Percentiles rank a stretch among this genome's conserved stretches.
Conservation (phyloP, 495 filamentous ascomycete genomes). For the Penicillium cosmopolitanum region DNA sequence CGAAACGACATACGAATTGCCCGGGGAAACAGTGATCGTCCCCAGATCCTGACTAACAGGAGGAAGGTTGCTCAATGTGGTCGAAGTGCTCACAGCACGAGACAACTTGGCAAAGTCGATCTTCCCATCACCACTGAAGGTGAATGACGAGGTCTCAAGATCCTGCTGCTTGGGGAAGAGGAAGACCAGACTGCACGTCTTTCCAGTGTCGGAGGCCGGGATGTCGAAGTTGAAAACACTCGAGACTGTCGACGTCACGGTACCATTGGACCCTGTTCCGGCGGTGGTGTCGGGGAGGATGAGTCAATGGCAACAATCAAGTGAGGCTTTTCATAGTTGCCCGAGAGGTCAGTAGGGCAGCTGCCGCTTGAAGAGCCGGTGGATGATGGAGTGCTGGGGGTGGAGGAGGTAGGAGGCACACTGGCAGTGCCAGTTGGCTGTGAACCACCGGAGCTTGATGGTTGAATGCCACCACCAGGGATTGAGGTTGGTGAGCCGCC, state of each 20-base stretch:
- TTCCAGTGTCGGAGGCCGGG: slow-evolving; percentile 51
- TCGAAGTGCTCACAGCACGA: slow-evolving; percentile 40
- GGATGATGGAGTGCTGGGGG: slow-evolving; percentile 18
- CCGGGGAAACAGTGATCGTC: slow-evolving; percentile 52
- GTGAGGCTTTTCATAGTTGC: slow-evolving; percentile 63
- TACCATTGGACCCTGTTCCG: slow-evolving; percentile 59
- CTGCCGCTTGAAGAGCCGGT: slow-evolving; percentile 25
- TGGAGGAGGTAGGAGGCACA: slow-evolving; percentile 7
- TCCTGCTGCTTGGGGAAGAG: slow-evolving; percentile 59
- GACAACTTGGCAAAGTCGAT: slow-evolving; percentile 55
- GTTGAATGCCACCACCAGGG: not conserved
- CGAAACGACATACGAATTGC: slow-evolving; percentile 59
- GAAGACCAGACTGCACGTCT: slow-evolving; percentile 69
- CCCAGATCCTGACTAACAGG: slow-evolving; percentile 49
- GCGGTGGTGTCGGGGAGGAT: slow-evolving; percentile 51
- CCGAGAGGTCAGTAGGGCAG: slow-evolving; percentile 57
- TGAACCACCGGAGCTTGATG: slow-evolving; percentile 12
- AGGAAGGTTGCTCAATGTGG: slow-evolving; percentile 56
- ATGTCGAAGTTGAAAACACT: slow-evolving; percentile 74
- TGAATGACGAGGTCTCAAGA: slow-evolving; percentile 59
- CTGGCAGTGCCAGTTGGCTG: slow-evolving; percentile 14
- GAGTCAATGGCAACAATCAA: slow-evolving; percentile 69
- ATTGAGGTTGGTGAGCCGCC: no score
- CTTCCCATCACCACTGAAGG: slow-evolving; percentile 59
- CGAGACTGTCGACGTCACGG: slow-evolving; percentile 57